phyloP scores from a whole-genome alignment of 768 basidiomycete species.

The Krasilnikovozyma curviuscula region DNA sequence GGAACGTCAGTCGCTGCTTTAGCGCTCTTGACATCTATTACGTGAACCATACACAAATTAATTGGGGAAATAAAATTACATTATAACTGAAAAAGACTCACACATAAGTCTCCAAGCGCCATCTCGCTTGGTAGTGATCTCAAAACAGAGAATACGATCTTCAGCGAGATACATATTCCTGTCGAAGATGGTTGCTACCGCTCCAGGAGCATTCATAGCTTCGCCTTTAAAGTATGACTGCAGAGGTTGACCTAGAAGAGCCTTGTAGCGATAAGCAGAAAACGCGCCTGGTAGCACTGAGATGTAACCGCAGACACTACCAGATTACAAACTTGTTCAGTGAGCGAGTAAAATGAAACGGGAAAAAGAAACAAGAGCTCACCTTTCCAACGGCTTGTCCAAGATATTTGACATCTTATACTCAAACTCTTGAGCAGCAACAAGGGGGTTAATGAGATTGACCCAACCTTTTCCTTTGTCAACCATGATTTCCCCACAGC shows the following conservation, averaged over 20 bases:
- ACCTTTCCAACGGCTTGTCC: slow-evolving; percentile 66
- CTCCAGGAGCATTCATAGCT: slow-evolving; percentile 20
- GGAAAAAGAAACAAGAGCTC: background rate
- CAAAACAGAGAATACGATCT: slow-evolving; percentile 79
- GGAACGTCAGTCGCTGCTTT: slow-evolving; percentile 84
- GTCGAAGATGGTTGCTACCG: background rate
- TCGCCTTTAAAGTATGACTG: slow-evolving; percentile 40
- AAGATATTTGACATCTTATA: slow-evolving; percentile 97
- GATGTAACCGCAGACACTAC: background rate
- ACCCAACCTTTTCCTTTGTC: slow-evolving; percentile 50
- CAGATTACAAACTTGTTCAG: background rate
- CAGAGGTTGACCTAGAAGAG: slow-evolving; percentile 65
- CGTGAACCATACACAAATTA: background rate
- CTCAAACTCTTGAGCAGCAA: slow-evolving; percentile 93
- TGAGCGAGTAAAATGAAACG: background rate
- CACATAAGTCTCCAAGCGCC: slow-evolving; percentile 19
- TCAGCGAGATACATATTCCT: slow-evolving; percentile 43
- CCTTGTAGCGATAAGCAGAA: slow-evolving; percentile 84
- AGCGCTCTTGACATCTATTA: slow-evolving; percentile 62
- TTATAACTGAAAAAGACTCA: background rate
- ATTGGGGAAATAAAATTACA: background rate
- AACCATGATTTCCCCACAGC: slow-evolving; percentile 93
- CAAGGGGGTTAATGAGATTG: slow-evolving; percentile 68
- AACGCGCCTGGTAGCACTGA: slow-evolving; percentile 74
- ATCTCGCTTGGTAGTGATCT: slow-evolving; percentile 74